A percentile compares a stretch with the other conserved stretches of the same genome.
These are phyloP conservation scores for Smittium mucronatum DNA, from an alignment of 371 early-diverging fungal species.

Conservation along the genomic window DNA sequence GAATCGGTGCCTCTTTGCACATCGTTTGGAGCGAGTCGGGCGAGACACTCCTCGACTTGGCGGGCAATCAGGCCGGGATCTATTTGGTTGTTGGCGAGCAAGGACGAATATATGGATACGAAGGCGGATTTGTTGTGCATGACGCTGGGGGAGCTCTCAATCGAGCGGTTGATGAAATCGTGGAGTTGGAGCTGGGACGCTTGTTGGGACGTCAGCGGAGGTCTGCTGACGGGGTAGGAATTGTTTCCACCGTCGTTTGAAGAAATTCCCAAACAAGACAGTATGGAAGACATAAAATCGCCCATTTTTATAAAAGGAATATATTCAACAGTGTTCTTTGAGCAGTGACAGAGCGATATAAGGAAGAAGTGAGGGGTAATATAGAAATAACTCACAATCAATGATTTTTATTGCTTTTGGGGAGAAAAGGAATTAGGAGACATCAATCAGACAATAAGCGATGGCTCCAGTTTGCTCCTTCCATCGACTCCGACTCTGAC, in stretches of 20 bases:
- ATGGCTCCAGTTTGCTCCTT: no score
- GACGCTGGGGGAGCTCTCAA: slow-evolving; percentile 30
- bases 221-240: background rate
- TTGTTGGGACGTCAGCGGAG: slow-evolving; percentile 17
- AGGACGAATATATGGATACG: slow-evolving; percentile 20
- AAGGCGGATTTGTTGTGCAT: slow-evolving; percentile 24
- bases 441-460: no score
- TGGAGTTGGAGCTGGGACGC: slow-evolving; percentile 28
- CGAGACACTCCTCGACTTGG: slow-evolving; percentile 17
- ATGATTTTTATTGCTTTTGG: no score
- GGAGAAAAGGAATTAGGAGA: no score
- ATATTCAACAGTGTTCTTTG: no score
- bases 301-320: background rate
- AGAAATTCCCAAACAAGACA: background rate
- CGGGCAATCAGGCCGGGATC: slow-evolving; percentile 14
- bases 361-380: no score
- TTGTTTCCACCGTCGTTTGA: background rate
- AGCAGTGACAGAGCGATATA: no score
- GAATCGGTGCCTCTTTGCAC: slow-evolving; percentile 22
- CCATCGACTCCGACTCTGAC: no score
- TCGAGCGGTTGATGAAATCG: slow-evolving; percentile 26
- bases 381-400: no score
- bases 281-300: background rate
- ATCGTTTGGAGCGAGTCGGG: slow-evolving; percentile 18
- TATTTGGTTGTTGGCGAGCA: slow-evolving; percentile 20